Evolutionary conservation across 495 filamentous ascomycete genomes (phyloP).

Genomic region (Terfezia claveryi): DNA sequence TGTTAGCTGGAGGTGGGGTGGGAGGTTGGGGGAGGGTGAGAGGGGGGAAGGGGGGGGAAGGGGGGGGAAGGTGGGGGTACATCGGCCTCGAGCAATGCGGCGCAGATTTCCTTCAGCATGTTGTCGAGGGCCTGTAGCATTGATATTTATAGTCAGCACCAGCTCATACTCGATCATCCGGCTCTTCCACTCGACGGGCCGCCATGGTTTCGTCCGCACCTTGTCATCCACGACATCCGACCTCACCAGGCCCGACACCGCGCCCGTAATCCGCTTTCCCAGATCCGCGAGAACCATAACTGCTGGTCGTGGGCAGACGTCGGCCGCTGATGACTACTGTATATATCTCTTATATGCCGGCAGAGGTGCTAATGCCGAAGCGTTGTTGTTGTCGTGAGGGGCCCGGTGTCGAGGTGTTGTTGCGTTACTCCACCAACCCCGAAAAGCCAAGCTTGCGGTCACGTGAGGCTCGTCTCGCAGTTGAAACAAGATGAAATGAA

Average conservation of each 20-base stretch:
- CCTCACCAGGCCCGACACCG: conserved; percentile 79
- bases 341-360: too few species aligned
- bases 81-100: conserved; percentile 83
- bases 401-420: too few species aligned
- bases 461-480: too few species aligned
- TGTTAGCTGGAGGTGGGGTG: not conserved
- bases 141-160: not conserved
- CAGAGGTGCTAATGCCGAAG: too few species aligned
- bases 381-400: too few species aligned
- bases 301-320: not conserved
- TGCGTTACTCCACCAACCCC: too few species aligned
- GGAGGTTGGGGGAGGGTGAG: not conserved
- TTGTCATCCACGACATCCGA: conserved; percentile 90
- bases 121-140: conserved; percentile 62
- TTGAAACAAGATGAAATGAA: too few species aligned
- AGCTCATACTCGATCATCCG: not conserved
- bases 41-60: not conserved
- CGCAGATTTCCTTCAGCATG: conserved; percentile 94
- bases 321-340: too few species aligned
- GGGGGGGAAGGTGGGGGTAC: conserved; percentile 6
- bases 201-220: conserved; percentile 25
- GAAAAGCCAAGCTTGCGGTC: too few species aligned
- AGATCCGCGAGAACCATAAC: conserved; percentile 95
- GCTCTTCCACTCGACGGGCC: not conserved
- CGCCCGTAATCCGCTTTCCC: conserved; percentile 91